Base-by-base conservation (phyloP, 768 basidiomycete genomes). In the Phlebiopsis flavidoalba region DNA sequence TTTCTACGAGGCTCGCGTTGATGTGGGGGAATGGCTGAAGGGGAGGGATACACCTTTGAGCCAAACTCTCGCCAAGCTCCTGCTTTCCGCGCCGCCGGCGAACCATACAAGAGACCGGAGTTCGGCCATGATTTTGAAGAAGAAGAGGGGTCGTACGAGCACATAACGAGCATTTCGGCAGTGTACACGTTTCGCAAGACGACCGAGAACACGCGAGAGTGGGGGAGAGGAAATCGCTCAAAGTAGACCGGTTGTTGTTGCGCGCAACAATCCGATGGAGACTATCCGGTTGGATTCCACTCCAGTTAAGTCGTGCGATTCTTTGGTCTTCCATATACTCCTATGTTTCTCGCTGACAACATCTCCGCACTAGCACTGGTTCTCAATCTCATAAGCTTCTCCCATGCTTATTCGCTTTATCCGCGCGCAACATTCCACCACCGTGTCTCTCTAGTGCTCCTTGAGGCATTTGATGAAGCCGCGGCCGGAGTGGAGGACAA, bases 231-330 rank as follows among this genome's bases (percentile, higher is more conserved):
- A 12, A 3, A n/a, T n/a, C n/a, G 10, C 53, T 69, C 2, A 77
- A 71, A 46, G 66, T 82, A 0, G 80, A 83, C n/a, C n/a, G 61
- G 63, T 83, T 36, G 75, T 83, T 22, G 70, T 74, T 37, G 62
- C 76, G 22, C 4, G 57, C 53, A 7, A 64, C 52, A 67, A 68
- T 14, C 72, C 79, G 0, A 65, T 80, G 58, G 71, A 75, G 24
- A 59, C 68, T 10, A 76, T 83, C 19, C 57, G n/a, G n/a, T 83
- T 0, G 65, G 64, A 7, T 83, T 82, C 55, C 82, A 83, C 19
- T 64, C 15, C 46, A 17, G 1, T 57, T 26, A 2, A 31, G 6
- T n/a, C n/a, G 26, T 31, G 26, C 26, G 26, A n/a, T n/a, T n/a
- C n/a, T n/a, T 31, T 31, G 15, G 45, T 46, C 14, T 19, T 46